Evolutionary conservation across 306 rosid genomes (phyloP).

Genomic region (Glycine tomentella): DNA sequence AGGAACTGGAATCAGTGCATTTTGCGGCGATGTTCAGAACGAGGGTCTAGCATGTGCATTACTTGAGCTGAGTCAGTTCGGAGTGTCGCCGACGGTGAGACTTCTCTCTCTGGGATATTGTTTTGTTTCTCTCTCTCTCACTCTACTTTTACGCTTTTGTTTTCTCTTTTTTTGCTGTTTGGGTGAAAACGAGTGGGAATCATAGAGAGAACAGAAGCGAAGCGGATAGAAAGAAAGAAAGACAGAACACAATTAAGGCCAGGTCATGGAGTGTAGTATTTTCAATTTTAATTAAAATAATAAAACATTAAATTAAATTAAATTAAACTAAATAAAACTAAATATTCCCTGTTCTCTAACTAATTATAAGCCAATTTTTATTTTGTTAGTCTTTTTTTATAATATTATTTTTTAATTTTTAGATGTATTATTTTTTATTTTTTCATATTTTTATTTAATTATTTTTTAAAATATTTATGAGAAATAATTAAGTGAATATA

Average conservation of each 20-base stretch:
- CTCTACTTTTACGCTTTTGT: slow-evolving; percentile 10
- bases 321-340: too few relatives aligned
- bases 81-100: slow-evolving; percentile 49
- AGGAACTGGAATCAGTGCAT: slow-evolving; percentile 45
- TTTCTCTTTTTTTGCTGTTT: slow-evolving; percentile 60
- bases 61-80: background rate
- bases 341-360: too few relatives aligned
- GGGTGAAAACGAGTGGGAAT: slow-evolving; percentile 67
- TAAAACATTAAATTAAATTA: background rate
- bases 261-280: slow-evolving; percentile 1
- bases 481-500: too few relatives aligned
- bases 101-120: slow-evolving; percentile 31
- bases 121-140: slow-evolving; percentile 4
- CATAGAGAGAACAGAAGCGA: slow-evolving; percentile 53
- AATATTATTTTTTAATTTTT: too few relatives aligned
- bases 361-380: too few relatives aligned
- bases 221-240: slow-evolving; percentile 50
- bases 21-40: slow-evolving; percentile 20
- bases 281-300: slow-evolving; percentile 20
- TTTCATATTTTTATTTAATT: too few relatives aligned
- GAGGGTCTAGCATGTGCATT: background rate
- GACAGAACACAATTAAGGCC: background rate
- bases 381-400: too few relatives aligned
- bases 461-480: too few relatives aligned
- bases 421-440: too few relatives aligned